Base-by-base conservation (phyloP, 116 monocot species). In the Posidonia oceanica region DNA sequence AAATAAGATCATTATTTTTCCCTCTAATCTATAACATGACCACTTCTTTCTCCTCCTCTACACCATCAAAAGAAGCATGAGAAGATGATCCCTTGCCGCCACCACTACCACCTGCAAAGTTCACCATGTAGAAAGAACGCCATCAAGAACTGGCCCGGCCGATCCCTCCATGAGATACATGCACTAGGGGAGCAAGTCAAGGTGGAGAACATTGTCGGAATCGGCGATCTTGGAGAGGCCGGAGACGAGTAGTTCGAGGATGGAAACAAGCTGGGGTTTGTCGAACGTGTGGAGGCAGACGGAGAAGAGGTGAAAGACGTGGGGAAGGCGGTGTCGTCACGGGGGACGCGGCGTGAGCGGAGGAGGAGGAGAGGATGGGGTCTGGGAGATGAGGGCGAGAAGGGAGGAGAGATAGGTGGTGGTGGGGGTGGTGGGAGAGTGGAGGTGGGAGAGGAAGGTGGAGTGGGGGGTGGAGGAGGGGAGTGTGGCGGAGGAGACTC, bases 71-170 rank as follows among this genome's bases (percentile, higher is more conserved):
- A n/a, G n/a, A n/a, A n/a, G n/a, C n/a, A n/a, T n/a, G n/a, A n/a
- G n/a, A n/a, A n/a, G n/a, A n/a, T n/a, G n/a, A n/a, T n/a, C n/a
- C n/a, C n/a, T n/a, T n/a, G n/a, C n/a, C n/a, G n/a, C n/a, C 15
- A 90, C 64, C 18, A 94, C 65, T 23, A 80, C 62, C 17, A 80
- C 54, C 55, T 85, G 87, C 11, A 90, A 78, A 90, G 11, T 87
- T n/a, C n/a, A n/a, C n/a, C n/a, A 62, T 53, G 55, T 39, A 2
- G 81, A 55, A 51, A 91, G 77, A 61, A 95, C 71, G 20, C 36
- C 36, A 5, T 86, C 84, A 23, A 86, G 23, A 15, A 39, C 58
- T 10, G 16, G 41, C 6, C 40, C 39, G 7, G 11, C 66, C 3
- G 11, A 38, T 0, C 29, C 54, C 12, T 57, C 39, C 0, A 40